phyloP scores from a whole-genome alignment of 306 rosid genomes.

The Heteromeles arbutifolia region DNA sequence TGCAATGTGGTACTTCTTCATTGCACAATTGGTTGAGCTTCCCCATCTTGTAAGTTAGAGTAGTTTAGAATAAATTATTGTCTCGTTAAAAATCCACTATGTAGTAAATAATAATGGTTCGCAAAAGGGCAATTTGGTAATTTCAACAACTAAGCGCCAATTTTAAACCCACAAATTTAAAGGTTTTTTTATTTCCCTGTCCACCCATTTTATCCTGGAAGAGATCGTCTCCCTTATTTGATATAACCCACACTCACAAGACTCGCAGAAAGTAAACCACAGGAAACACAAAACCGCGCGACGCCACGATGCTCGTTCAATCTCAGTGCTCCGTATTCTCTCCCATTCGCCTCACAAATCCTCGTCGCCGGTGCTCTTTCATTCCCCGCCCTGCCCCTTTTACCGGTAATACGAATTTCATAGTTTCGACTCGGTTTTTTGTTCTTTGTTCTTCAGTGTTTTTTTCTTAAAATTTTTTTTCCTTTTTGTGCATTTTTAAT shows the following conservation, averaged over 20 bases:
- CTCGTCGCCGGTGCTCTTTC: conserved; percentile 3
- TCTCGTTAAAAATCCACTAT: too few relatives aligned
- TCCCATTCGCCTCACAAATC: conserved; percentile 24
- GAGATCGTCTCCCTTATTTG: background rate
- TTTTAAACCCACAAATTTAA: conserved; percentile 23
- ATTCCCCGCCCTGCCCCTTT: conserved; percentile 24
- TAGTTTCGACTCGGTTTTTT: background rate
- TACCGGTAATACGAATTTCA: conserved; percentile 20
- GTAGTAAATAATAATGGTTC: too few relatives aligned
- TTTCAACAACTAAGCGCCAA: conserved; percentile 37
- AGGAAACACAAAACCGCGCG: background rate
- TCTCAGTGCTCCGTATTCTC: conserved; percentile 35
- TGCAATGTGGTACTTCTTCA: too few relatives aligned
- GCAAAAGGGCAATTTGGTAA: background rate
- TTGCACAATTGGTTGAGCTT: too few relatives aligned
- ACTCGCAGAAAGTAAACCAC: background rate
- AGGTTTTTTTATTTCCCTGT: conserved; percentile 33
- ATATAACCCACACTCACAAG: background rate
- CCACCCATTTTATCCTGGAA: conserved; percentile 48
- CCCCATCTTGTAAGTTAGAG: too few relatives aligned
- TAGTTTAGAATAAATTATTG: too few relatives aligned
- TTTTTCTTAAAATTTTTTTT: background rate
- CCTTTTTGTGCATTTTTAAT: background rate
- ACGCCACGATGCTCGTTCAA: conserved; percentile 48
- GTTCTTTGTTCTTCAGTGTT: background rate